Base-by-base conservation (phyloP, 2,329 filamentous ascomycete species). In the Arthrobotrys megalospora region DNA sequence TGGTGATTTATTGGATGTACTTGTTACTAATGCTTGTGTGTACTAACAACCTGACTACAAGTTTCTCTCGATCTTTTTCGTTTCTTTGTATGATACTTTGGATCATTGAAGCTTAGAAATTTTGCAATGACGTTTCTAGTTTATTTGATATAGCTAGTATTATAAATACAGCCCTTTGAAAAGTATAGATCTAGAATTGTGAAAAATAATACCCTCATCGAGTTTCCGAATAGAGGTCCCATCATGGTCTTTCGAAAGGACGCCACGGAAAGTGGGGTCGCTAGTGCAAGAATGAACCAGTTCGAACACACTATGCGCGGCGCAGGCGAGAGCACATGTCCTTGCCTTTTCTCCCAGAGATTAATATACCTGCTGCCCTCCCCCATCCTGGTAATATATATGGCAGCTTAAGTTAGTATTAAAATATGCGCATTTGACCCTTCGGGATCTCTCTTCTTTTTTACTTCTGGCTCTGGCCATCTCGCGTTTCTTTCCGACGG, bases 361-460 rank as follows among this genome's bases (percentile, higher is more conserved):
- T 52, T 52, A 52, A 28, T 32, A 32, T 52, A 24, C 21, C 21
- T 12, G 36, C 24, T 48, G 21, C 8, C 45, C 47, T 8, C 36
- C 10, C 43, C 58, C 36, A 48, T 34, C 36, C 41, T 21, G 11
- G 60, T 32, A 64, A 64, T 64, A 47, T 47, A 41, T 64, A 45
- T 48, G 41, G 28, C 50, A 36, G 50, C 21, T 52, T 32, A 28
- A 28, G 24, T 28, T 28, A 28, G 24, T 28, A 28, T 28, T 28
- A 28, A 28, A 28, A 28, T 28, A 28, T 28, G 24, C 24, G 24
- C 24, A 28, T 28, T 28, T 28, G 24, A 28, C 5, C 24, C 16
- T 50, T 28, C 45, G 45, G 47, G 21, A 12, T 50, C 11, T 50
- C 11, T 45, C 16, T 47, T 34, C n/a, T n/a, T n/a, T n/a, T n/a